Evolutionary conservation across 2,329 filamentous ascomycete species (phyloP).

Genomic region (Paraphaeosphaeria sporulosa): DNA sequence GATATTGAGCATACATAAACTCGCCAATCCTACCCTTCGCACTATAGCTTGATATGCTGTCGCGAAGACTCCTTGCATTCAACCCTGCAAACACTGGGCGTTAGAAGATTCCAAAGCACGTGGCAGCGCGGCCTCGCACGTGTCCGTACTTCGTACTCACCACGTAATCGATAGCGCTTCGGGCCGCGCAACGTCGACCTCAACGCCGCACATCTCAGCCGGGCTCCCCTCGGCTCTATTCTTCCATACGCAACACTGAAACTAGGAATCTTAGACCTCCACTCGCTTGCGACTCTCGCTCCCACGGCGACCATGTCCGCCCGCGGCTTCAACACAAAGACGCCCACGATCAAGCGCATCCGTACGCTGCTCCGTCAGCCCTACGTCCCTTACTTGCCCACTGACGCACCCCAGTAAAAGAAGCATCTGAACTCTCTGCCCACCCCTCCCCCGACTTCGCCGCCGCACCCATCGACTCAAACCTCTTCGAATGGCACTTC

Average conservation of each 20-base stretch:
- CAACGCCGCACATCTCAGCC: slow-evolving; percentile 7
- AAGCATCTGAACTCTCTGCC: slow-evolving; percentile 84
- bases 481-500: slow-evolving; percentile 99
- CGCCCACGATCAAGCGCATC: slow-evolving; percentile 85
- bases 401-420: slow-evolving; percentile 69
- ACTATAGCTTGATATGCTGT: no score
- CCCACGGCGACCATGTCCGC: slow-evolving; percentile 45
- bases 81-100: no score
- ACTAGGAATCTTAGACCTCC: neutral
- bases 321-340: slow-evolving; percentile 72
- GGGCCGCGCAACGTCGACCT: slow-evolving; percentile 13
- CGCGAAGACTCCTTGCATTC: no score
- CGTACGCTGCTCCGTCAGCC: slow-evolving; percentile 57
- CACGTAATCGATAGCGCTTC: slow-evolving; percentile 7
- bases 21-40: no score
- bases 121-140: neutral
- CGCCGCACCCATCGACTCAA: slow-evolving; percentile 82
- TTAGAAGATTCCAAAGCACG: no score
- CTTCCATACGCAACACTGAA: neutral
- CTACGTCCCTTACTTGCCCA: neutral
- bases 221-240: neutral
- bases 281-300: neutral
- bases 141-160: neutral
- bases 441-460: slow-evolving; percentile 85
- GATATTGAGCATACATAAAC: no score